Evolutionary conservation across 1,139 yeast genomes (phyloP).

Genomic region (Diutina ranongensis): DNA sequence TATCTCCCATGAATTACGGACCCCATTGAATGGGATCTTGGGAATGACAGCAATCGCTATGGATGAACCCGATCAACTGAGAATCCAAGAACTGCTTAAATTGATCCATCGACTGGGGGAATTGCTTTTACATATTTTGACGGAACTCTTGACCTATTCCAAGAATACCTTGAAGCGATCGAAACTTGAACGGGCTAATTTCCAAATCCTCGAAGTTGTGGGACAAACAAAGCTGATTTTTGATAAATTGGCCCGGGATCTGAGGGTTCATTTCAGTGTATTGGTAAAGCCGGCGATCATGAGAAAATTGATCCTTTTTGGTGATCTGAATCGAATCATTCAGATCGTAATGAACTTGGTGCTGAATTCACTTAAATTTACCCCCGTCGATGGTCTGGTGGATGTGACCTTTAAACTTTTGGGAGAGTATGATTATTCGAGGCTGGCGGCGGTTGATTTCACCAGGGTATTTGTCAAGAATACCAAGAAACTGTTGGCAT

Average conservation of each 20-base stretch:
- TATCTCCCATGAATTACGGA: slow-evolving; percentile 87
- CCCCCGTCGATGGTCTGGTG: slow-evolving; percentile 79
- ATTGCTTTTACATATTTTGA: slow-evolving; percentile 70
- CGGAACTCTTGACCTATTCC: slow-evolving; percentile 81
- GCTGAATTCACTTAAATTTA: slow-evolving; percentile 78
- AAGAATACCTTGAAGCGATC: slow-evolving; percentile 82
- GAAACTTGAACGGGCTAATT: slow-evolving; percentile 71
- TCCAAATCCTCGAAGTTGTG: slow-evolving; percentile 64
- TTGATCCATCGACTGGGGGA: slow-evolving; percentile 85
- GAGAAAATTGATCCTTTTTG: slow-evolving; percentile 56
- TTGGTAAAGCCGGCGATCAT: slow-evolving; percentile 47
- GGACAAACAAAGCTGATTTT: slow-evolving; percentile 82
- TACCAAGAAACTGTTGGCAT: background rate
- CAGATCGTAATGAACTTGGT: slow-evolving; percentile 84
- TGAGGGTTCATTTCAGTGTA: slow-evolving; percentile 53
- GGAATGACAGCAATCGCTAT: slow-evolving; percentile 94
- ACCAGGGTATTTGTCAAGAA: slow-evolving; percentile 18
- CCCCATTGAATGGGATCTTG: slow-evolving; percentile 89
- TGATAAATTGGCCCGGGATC: slow-evolving; percentile 71
- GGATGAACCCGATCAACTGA: slow-evolving; percentile 62
- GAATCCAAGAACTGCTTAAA: slow-evolving; percentile 48
- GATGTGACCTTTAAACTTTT: slow-evolving; percentile 52
- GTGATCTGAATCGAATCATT: slow-evolving; percentile 78
- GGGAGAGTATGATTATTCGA: slow-evolving; percentile 56
- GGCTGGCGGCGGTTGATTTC: slow-evolving; percentile 21